Percentiles rank a stretch among this genome's conserved stretches.
Conservation (phyloP, 164 flowering plant species). For the Piper longum region DNA sequence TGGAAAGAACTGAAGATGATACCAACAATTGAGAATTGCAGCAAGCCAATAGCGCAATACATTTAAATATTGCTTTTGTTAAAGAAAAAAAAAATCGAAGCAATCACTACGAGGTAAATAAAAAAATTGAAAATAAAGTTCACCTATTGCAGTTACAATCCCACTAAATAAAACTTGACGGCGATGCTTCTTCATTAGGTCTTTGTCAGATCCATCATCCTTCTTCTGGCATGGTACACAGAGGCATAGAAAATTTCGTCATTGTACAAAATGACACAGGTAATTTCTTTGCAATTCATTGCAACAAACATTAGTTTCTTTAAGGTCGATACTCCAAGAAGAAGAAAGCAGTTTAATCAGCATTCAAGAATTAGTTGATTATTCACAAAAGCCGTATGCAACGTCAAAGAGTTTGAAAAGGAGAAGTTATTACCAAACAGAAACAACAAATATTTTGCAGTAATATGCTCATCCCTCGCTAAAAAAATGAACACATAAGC, state of each 20-base stretch:
- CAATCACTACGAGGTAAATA: not conserved
- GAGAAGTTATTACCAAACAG: not conserved
- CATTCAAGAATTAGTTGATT: too few species aligned
- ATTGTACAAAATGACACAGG: too few species aligned
- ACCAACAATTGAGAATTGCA: not conserved
- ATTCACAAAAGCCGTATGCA: not conserved
- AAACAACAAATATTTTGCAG: too few species aligned
- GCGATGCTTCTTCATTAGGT: conserved; percentile 71
- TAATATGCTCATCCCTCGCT: too few species aligned
- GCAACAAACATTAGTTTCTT: too few species aligned
- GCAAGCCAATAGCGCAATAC: not conserved
- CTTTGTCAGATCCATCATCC: conserved; percentile 60
- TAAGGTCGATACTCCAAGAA: too few species aligned
- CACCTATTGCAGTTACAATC: conserved; percentile 83
- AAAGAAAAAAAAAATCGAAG: too few species aligned
- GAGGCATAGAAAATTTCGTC: too few species aligned
- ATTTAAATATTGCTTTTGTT: too few species aligned
- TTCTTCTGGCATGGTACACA: conserved; percentile 24
- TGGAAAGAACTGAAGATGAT: not conserved
- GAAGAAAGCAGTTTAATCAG: too few species aligned
- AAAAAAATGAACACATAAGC: too few species aligned
- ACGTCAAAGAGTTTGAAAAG: not conserved
- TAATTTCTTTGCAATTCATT: too few species aligned
- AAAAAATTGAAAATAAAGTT: conserved; percentile 5
- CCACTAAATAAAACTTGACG: conserved; percentile 95